Percentiles rank a stretch among this genome's conserved stretches.
Conservation (phyloP, 169 alveolate genomes). For the Plasmodium malariae region DNA sequence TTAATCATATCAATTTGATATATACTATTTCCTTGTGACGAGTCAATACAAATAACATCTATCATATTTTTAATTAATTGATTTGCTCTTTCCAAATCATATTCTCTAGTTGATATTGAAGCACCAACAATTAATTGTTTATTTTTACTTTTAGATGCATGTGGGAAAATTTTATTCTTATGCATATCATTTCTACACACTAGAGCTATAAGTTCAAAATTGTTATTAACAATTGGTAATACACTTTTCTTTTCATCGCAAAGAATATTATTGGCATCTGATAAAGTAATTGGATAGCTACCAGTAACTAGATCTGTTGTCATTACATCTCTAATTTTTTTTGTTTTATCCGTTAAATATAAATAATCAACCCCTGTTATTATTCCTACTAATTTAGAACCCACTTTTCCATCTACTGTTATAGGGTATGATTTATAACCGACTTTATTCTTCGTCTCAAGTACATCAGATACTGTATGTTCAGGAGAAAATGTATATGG, state of each 20-base stretch:
- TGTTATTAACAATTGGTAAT: conserved; percentile 91
- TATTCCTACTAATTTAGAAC: conserved; percentile 91
- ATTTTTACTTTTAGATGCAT: conserved; percentile 90
- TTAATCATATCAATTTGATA: conserved; percentile 91
- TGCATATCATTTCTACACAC: conserved; percentile 91
- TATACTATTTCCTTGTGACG: conserved; percentile 94
- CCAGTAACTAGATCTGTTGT: conserved; percentile 89
- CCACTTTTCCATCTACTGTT: conserved; percentile 89
- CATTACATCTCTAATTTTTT: conserved; percentile 87
- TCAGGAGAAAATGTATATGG: conserved; percentile 90
- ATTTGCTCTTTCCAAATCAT: conserved; percentile 79
- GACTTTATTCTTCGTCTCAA: conserved; percentile 79
- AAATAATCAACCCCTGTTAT: conserved; percentile 91
- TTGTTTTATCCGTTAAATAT: conserved; percentile 87
- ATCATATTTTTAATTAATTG: conserved; percentile 81
- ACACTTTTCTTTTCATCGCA: conserved; percentile 87
- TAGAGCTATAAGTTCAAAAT: conserved; percentile 89
- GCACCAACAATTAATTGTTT: conserved; percentile 93
- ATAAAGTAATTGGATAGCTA: conserved; percentile 86
- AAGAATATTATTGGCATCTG: conserved; percentile 89
- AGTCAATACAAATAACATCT: conserved; percentile 91
- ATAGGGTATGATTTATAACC: conserved; percentile 90
- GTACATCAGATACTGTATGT: conserved; percentile 89
- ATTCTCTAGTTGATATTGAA: conserved; percentile 86
- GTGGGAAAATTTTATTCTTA: conserved; percentile 90